Percentiles rank a stretch among this genome's conserved stretches.
Conservation (phyloP, 805 yeast genomes). For the Wickerhamiella parazyma region DNA sequence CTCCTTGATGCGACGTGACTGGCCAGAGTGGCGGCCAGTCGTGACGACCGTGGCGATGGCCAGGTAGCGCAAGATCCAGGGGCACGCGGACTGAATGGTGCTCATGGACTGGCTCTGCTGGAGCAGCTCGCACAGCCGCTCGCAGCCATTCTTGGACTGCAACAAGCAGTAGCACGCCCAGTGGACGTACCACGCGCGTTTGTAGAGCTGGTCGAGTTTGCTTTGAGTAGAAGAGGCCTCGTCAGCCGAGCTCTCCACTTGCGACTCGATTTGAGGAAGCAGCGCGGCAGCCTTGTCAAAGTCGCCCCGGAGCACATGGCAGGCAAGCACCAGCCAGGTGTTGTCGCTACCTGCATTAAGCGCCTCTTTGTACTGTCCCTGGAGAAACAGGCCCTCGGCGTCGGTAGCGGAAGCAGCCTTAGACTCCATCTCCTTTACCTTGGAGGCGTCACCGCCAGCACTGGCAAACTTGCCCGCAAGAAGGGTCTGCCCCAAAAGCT, state of each 20-base stretch:
- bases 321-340: slow-evolving; percentile 52
- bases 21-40: slow-evolving; percentile 21
- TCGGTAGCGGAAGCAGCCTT: neutral
- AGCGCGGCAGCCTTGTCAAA: slow-evolving; percentile 36
- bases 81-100: slow-evolving; percentile 57
- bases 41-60: slow-evolving; percentile 40
- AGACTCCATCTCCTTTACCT: slow-evolving; percentile 24
- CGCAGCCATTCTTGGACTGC: slow-evolving; percentile 39
- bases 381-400: slow-evolving; percentile 31
- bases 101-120: slow-evolving; percentile 47
- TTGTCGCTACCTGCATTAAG: slow-evolving; percentile 9
- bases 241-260: slow-evolving; percentile 35
- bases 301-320: slow-evolving; percentile 40
- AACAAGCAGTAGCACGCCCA: slow-evolving; percentile 55
- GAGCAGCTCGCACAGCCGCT: slow-evolving; percentile 42
- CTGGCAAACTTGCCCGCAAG: slow-evolving; percentile 5
- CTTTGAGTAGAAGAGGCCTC: slow-evolving; percentile 14
- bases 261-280: slow-evolving; percentile 33
- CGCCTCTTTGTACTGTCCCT: slow-evolving; percentile 30
- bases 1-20: slow-evolving; percentile 45
- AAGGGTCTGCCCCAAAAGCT: slow-evolving; percentile 7
- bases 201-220: slow-evolving; percentile 45
- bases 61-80: slow-evolving; percentile 56
- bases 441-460: slow-evolving; percentile 15
- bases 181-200: slow-evolving; percentile 56